Evolutionary conservation across 2,329 filamentous ascomycete genomes (phyloP), one percentile per base, ranked within the genome.

Genomic region (Phialemonium atrogriseum): DNA sequence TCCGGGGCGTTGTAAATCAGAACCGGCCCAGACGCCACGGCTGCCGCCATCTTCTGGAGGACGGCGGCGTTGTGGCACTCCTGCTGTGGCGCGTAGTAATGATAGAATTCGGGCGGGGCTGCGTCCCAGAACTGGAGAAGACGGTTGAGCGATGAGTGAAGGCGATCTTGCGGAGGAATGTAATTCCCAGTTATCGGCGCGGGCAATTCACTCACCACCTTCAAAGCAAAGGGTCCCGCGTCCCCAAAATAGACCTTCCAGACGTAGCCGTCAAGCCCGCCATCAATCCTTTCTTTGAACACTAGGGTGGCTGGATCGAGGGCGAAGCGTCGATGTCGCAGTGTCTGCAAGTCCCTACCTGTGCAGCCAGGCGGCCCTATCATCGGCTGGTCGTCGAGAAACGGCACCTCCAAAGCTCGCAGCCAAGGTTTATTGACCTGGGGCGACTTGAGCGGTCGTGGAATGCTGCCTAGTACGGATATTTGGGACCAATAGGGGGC

Each of bases 11-110:
- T 2, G n/a, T 23, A 2, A 7, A 34, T 10, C 9, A 23, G 10
- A 17, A 34, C 16, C 5, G 32, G 32, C 3, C 9, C 5, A n/a
- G 11, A 10, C 2, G 4, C 21, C 2, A 29, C 19, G 10, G 32
- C 32, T 2, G 32, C 20, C 14, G 24, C 13, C 25, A 34, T 34
- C 25, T 29, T 29, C 13, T 34, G 32, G 5, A 34, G 9, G 15
- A 19, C 12, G 3, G 32, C 32, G 12, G 12, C 18, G 13, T 29
- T 29, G 14, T 34, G 32, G 20, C 32, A 34, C 25, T 34, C 32
- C 4, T 14, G 32, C 12, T 24, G 32, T 3, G 20, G 13, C 8
- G 32, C 32, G 12, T 12, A 29, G 14, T 34, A 29, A 7, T 14
- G 17, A 2, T 17, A 4, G 4, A 3, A 4, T 13, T 2, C 9